Evolutionary conservation across 73 alveolate species (phyloP).

Genomic region (Tetrahymena malaccensis): DNA sequence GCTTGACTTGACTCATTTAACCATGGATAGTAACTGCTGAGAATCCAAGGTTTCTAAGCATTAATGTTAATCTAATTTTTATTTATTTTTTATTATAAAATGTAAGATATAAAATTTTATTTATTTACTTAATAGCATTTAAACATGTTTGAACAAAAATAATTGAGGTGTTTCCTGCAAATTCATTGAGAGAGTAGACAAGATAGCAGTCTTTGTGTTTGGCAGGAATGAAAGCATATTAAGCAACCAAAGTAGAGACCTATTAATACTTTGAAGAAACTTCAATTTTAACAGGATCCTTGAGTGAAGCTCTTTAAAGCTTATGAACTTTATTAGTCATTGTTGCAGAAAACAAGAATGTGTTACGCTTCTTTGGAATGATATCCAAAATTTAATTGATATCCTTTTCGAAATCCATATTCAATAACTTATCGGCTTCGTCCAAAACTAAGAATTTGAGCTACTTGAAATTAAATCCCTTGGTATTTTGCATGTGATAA

Average conservation of each 20-base stretch:
- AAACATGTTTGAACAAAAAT: constrained; percentile 58
- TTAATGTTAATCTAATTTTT: constrained; percentile 23
- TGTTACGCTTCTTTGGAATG: constrained; percentile 85
- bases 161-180: constrained; percentile 51
- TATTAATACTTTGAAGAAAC: constrained; percentile 57
- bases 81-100: constrained; percentile 7
- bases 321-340: constrained; percentile 96
- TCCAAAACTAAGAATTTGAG: constrained; percentile 83
- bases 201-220: constrained; percentile 85
- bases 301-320: constrained; percentile 20
- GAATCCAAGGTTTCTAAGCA: constrained; percentile 51
- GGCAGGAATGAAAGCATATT: constrained; percentile 80
- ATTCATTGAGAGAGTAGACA: constrained; percentile 61
- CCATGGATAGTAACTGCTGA: constrained; percentile 43
- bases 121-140: constrained; percentile 44
- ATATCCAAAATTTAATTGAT: constrained; percentile 16
- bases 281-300: constrained; percentile 43
- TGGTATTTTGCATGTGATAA: constrained; percentile 97
- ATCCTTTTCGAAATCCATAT: constrained; percentile 73
- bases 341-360: constrained; percentile 98
- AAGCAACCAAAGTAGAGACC: constrained; percentile 63
- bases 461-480: constrained; percentile 63
- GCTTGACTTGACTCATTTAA: constrained; percentile 48
- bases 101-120: constrained; percentile 52
- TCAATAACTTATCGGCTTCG: constrained; percentile 90